Evolutionary conservation across 345 rosid genomes (phyloP), one percentile per base, ranked within the genome.

Genomic region (Salix viminalis): DNA sequence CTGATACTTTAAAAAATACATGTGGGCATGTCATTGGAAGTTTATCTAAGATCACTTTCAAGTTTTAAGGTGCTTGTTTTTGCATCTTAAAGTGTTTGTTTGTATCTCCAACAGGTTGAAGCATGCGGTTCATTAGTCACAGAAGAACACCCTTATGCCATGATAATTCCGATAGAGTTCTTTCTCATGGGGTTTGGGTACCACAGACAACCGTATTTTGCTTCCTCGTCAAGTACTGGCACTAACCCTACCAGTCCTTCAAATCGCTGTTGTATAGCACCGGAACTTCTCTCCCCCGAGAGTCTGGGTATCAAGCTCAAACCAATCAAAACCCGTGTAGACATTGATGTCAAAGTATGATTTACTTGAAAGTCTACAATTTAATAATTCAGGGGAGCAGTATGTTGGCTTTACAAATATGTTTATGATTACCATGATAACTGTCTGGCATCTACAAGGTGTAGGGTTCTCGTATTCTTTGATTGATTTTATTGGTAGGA

Each of bases 51-150:
- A 14, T 14, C 18, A 46, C 50, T 46, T 46, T 46, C 50, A 46
- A 46, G 16, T 14, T 46, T 46, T 46, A 46, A 46, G 50, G 50
- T 46, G 50, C 18, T 46, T 46, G 50, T 2, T 46, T 60, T 37
- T 30, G 69, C 19, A 30, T 12, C 18, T 14, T 37, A 61, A 75
- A 16, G 8, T 19, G 10, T 36, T 41, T 60, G n/a, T 65, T 74
- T 26, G 39, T 39, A 2, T 23, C 32, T 62, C 24, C 23, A 46
- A 62, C 85, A 88, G 94, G 94, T 90, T 73, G 86, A 86, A 76
- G 90, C 85, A 5, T 87, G 91, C 39, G 91, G 91, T 8, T 90
- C 91, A 0, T 64, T 90, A 78, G 94, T 88, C 52, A 90, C 94
- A 60, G 90, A 90, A 75, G 94, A 88, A 80, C 88, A 87, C 58